Base-by-base conservation (phyloP, 352 stramenopile species). In the Globisporangium heterothallicum region DNA sequence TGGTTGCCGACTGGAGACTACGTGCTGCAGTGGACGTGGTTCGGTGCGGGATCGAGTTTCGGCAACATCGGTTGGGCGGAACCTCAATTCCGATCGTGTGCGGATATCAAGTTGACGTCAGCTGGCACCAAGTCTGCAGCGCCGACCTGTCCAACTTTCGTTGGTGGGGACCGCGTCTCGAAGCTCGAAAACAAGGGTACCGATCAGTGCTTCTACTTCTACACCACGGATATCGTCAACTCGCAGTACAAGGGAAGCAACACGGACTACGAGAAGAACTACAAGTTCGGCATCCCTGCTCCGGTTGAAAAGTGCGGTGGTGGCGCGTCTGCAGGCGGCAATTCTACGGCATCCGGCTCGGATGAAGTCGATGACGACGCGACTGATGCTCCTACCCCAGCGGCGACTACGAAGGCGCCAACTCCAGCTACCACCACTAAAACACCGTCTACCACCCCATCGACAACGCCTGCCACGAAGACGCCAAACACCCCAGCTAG, bases 1-100 rank as follows among this genome's bases (percentile, higher is more conserved):
- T 77, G 70, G 63, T 44, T 78, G 1, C 45, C 54, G 12, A 55
- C 66, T 25, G 72, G 72, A 3, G 72, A 84, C 59, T 84, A 84
- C 38, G 71, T 82, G 30, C 49, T 85, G 45, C 74, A 85, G 52
- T 82, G 70, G 74, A 67, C 68, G 19, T 82, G 74, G 74, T 70
- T 78, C 22, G 54, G 57, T 16, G 71, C 59, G 10, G 74, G 74
- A 19, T 78, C 66, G 38, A 80, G 67, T 44, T 77, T 69, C 44
- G 71, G 74, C 25, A 75, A 82, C 49, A 61, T 80, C 30, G 69
- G 63, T 9, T 82, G 68, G 71, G 60, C 61, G n/a, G 68, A 71
- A 44, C 56, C 53, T 3, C 68, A 78, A 40, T 85, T 74, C 43
- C 69, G 72, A 13, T 74, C 71, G 6, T 85, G 71, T 18, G 74